Evolutionary conservation across 768 basidiomycete species (phyloP).

Genomic region (Megacollybia marginata): DNA sequence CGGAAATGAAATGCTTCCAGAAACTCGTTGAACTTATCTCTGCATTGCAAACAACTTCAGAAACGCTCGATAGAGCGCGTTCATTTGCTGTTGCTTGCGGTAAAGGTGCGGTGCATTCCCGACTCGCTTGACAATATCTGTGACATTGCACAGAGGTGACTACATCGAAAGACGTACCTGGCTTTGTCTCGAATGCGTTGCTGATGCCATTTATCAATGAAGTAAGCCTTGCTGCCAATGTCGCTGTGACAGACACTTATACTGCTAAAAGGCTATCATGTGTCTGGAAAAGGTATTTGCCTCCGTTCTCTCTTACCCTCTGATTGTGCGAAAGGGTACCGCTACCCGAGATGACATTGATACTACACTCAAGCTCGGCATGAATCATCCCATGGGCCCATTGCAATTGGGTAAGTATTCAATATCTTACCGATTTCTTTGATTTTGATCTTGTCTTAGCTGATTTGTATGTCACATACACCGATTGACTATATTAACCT

Average conservation of each 20-base stretch:
- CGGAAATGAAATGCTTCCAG: constrained; percentile 24
- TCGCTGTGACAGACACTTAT: constrained; percentile 1
- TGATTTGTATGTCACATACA: constrained; percentile 41
- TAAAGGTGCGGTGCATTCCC: constrained; percentile 51
- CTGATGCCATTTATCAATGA: constrained; percentile 98
- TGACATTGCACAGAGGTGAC: constrained; percentile 64
- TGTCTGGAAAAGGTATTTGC: constrained; percentile 72
- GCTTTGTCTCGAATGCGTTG: constrained; percentile 91
- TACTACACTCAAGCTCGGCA: constrained; percentile 86
- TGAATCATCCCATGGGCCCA: constrained; percentile 95
- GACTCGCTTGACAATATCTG: not conserved
- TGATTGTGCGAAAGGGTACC: constrained; percentile 48
- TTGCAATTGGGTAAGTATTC: constrained; percentile 62
- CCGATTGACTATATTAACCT: constrained; percentile 1
- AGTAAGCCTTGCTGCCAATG: constrained; percentile 29
- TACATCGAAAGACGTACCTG: constrained; percentile 85
- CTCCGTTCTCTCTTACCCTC: not conserved
- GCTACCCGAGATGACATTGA: constrained; percentile 94
- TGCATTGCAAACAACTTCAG: constrained; percentile 79
- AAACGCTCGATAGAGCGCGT: constrained; percentile 69
- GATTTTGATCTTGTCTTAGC: constrained; percentile 23
- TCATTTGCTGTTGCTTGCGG: constrained; percentile 84
- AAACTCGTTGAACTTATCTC: constrained; percentile 95
- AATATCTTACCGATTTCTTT: not conserved
- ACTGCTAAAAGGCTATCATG: constrained; percentile 69